These are phyloP conservation scores for Colletotrichum orbiculare DNA, from an alignment of 2,329 filamentous ascomycete genomes.

Conservation along the genomic window DNA sequence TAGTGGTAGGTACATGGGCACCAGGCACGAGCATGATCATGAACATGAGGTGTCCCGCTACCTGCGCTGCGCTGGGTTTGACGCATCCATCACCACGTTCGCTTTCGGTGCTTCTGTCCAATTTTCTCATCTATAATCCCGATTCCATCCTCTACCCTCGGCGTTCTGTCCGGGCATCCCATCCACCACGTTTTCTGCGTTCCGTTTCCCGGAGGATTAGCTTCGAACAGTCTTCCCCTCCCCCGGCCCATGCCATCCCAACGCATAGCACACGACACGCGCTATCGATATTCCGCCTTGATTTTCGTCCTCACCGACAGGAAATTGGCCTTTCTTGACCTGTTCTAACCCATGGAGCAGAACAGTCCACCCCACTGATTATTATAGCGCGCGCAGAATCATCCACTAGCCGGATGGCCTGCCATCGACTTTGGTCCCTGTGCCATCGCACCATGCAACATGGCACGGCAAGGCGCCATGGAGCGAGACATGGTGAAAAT, in stretches of 20 bases:
- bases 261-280: conserved; percentile 13
- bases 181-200: conserved; percentile 2
- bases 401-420: neutral
- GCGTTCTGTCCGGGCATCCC: conserved; percentile 15
- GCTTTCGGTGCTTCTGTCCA: conserved; percentile 3
- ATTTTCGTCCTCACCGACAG: conserved; percentile 19
- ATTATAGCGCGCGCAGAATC: neutral
- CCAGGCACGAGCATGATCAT: too few relatives aligned
- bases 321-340: conserved; percentile 5
- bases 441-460: conserved; percentile 19
- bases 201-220: conserved; percentile 3
- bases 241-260: conserved; percentile 18
- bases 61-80: neutral
- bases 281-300: conserved; percentile 18
- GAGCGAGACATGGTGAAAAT: neutral
- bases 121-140: conserved; percentile 16
- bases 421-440: conserved; percentile 7
- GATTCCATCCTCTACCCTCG: neutral
- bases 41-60: neutral
- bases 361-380: neutral
- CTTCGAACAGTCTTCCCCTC: neutral
- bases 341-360: neutral
- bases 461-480: conserved; percentile 4
- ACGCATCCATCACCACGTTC: neutral
- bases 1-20: too few relatives aligned